Conservation (phyloP, 176 grass and related monocot genomes). For the Hordeum marinum region DNA sequence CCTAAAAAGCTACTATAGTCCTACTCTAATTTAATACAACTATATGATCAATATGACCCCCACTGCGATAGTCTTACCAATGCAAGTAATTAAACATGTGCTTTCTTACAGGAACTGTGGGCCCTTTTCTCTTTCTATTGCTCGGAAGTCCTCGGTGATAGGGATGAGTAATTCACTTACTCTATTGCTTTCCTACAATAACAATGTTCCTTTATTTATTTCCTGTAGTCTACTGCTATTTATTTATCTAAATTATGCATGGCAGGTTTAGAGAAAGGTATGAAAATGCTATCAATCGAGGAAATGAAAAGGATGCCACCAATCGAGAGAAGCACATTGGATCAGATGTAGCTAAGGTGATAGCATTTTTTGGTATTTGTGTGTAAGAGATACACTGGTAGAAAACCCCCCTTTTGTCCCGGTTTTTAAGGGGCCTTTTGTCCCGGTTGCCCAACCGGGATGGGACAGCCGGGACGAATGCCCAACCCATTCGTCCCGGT, state of each 20-base stretch:
- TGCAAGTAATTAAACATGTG: slow-evolving; percentile 10
- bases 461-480: no score
- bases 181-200: slow-evolving; percentile 17
- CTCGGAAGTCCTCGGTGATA: slow-evolving; percentile 72
- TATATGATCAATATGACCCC: not conserved
- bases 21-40: not conserved
- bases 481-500: no score
- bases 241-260: slow-evolving; percentile 26
- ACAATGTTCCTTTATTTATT: not conserved
- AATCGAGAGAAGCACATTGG: slow-evolving; percentile 63
- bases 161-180: slow-evolving; percentile 54
- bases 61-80: not conserved
- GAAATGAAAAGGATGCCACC: slow-evolving; percentile 87
- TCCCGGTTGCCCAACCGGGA: no score
- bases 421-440: no score
- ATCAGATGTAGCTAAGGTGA: slow-evolving; percentile 78
- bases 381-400: not conserved
- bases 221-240: not conserved
- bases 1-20: not conserved
- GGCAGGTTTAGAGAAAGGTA: slow-evolving; percentile 67
- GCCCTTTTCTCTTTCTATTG: slow-evolving; percentile 87
- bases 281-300: slow-evolving; percentile 67
- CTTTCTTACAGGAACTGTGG: slow-evolving; percentile 77
- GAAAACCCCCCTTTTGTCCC: no score
- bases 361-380: not conserved